Evolutionary conservation across 352 stramenopile genomes (phyloP), one percentile per base, ranked within the genome.

Genomic region (Phytophthora tentaculata): DNA sequence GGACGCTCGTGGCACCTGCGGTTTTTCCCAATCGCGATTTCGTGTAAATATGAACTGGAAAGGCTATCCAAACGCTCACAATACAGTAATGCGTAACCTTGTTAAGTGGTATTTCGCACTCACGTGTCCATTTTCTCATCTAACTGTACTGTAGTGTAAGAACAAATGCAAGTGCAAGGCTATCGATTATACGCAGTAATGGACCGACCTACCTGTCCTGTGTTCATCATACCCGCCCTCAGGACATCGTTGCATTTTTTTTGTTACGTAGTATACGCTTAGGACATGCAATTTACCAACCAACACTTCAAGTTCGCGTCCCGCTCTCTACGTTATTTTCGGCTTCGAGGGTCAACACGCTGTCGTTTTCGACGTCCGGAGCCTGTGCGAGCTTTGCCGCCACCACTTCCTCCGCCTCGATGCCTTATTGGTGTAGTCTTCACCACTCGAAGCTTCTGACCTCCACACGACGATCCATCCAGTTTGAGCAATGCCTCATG

Each of bases 1-100:
- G 97, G 97, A 98, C 96, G 4, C 79, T 99, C 17, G 56, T 98
- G 16, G 97, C 96, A 13, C 96, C 97, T 19, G 78, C 70, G 10
- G 37, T 98, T 2, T 97, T 98, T 65, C 95, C 95, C 1, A 84
- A 97, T 65, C 83, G 95, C 19, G 94, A 98, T 61, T 99, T 99
- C 57, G 67, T 61, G 44, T 78, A 57, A 72, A 9, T 23, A n/a
- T n/a, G n/a, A n/a, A n/a, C n/a, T n/a, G n/a, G n/a, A n/a, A n/a
- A n/a, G n/a, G 24, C 10, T 53, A 20, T 53, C n/a, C 47, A 19
- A 29, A 41, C 16, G 14, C 44, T 28, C 20, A 16, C 32, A 20
- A n/a, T 23, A 58, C n/a, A n/a, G n/a, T n/a, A 58, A 32, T 56
- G 51, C 43, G 20, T 61, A 62, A 52, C 56, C 41, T 8, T 32